Evolutionary conservation across 1,284 basidiomycete genomes (phyloP), one percentile per base, ranked within the genome.

Genomic region (Abortiporus biennis): DNA sequence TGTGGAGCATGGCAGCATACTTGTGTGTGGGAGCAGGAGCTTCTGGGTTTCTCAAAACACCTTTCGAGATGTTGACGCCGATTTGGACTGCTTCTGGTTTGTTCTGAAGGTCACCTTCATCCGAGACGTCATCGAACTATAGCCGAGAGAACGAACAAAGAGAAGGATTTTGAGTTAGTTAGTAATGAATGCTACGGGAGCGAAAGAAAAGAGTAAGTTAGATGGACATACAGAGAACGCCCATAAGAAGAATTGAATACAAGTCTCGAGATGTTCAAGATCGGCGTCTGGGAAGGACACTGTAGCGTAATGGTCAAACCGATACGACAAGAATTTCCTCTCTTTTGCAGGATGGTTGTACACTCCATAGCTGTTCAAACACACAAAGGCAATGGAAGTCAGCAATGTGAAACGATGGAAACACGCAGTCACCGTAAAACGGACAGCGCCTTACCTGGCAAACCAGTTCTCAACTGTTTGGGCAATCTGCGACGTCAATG

Each of bases 221-320:
- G n/a, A n/a, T n/a, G 37, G 38, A 51, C 61, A 20, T 45, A 72
- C 70, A 20, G 68, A 61, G 49, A 71, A 71, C 15, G 69, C 68
- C 68, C 68, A 72, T 24, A 68, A 58, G 54, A 68, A 69, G 47
- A 72, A 72, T 31, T 63, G 62, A 32, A 71, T 58, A 47, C 68
- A 64, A 4, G 68, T 71, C 8, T 58, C 62, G 24, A 71, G 61
- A 39, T 70, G 70, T n/a, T 53, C 46, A n/a, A 55, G 36, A 49
- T 71, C 66, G 20, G 68, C 69, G 36, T 71, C 65, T 3, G 69
- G 65, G 48, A 68, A 71, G 43, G 61, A 61, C 45, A 71, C 58
- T 11, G 64, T 62, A 4, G 68, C 66, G 43, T 69, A 71, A 3
- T 66, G 54, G 40, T 68, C 68, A 44, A 72, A 71, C 20, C 48